Percentiles rank a stretch among this genome's conserved stretches.
Conservation (phyloP, 1,284 basidiomycete species). For the Chalciporus sp. region DNA sequence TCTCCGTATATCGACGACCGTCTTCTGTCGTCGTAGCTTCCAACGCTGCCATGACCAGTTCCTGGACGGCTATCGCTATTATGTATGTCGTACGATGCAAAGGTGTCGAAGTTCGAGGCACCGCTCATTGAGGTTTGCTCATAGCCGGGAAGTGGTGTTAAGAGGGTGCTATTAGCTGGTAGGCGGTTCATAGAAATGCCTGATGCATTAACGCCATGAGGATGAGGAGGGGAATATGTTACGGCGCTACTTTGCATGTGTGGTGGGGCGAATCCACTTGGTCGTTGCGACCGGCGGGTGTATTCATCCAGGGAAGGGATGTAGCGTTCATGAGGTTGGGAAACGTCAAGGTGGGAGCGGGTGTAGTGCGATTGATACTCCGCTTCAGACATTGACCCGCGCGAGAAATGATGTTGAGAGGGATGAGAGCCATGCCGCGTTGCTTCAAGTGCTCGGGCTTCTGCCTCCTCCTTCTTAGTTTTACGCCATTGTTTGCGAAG, state of each 20-base stretch:
- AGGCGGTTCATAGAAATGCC: constrained; percentile 32
- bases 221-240: constrained; percentile 18
- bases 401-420: constrained; percentile 24
- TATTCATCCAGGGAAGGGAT: constrained; percentile 22
- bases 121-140: constrained; percentile 27
- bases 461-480: constrained; percentile 78
- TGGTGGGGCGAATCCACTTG: constrained; percentile 21
- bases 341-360: constrained; percentile 19
- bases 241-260: constrained; percentile 17
- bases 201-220: constrained; percentile 15
- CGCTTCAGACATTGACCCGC: constrained; percentile 20
- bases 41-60: constrained; percentile 19
- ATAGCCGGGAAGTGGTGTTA: constrained; percentile 52
- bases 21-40: constrained; percentile 25
- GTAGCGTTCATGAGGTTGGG: constrained; percentile 21
- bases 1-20: constrained; percentile 2
- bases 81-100: constrained; percentile 25
- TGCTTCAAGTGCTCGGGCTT: constrained; percentile 26
- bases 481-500: constrained; percentile 95
- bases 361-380: constrained; percentile 22
- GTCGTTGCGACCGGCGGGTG: constrained; percentile 32
- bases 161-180: constrained; percentile 50
- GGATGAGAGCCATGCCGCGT: constrained; percentile 19
- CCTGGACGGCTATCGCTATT: constrained; percentile 22
- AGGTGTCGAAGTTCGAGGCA: constrained; percentile 12